Percentiles rank a stretch among this genome's conserved stretches.
phyloP scores from a whole-genome alignment of 352 stramenopile species.

The Elongisporangium undulatum region DNA sequence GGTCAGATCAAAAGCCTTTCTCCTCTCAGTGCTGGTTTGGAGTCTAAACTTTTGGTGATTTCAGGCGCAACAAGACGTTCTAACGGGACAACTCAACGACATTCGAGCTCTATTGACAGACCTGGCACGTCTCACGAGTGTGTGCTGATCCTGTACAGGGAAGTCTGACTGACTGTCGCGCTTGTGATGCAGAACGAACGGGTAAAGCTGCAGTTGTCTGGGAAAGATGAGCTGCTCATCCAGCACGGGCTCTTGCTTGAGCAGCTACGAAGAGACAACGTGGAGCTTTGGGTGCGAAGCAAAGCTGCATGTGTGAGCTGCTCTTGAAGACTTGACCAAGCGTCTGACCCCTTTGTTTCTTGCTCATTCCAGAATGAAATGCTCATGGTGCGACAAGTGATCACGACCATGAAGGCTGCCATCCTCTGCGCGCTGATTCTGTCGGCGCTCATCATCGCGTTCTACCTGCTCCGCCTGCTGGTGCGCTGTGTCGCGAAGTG shows the following conservation, averaged over 20 bases:
- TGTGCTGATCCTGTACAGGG: background rate
- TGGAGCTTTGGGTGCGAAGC: slow-evolving; percentile 36
- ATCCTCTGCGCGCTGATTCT: slow-evolving; percentile 72
- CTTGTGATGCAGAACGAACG: slow-evolving; percentile 25
- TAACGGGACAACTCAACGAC: slow-evolving; percentile 46
- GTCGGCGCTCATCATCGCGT: slow-evolving; percentile 63
- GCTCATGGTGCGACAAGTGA: slow-evolving; percentile 72
- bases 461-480: slow-evolving; percentile 67
- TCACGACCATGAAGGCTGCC: slow-evolving; percentile 83
- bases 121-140: slow-evolving; percentile 18
- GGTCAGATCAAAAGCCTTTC: slow-evolving; percentile 9
- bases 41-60: background rate
- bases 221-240: slow-evolving; percentile 23
- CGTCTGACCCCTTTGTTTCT: background rate
- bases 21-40: background rate
- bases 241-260: slow-evolving; percentile 31
- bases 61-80: slow-evolving; percentile 41
- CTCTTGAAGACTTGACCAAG: background rate
- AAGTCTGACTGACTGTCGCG: background rate
- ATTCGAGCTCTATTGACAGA: slow-evolving; percentile 45
- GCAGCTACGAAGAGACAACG: slow-evolving; percentile 41
- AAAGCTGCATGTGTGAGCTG: background rate
- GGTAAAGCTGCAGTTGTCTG: slow-evolving; percentile 23
- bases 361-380: slow-evolving; percentile 63
- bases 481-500: slow-evolving; percentile 67